Evolutionary conservation across 805 yeast species (phyloP), one percentile per base, ranked within the genome.

Genomic region (Isabelozyma pseudorhagii): DNA sequence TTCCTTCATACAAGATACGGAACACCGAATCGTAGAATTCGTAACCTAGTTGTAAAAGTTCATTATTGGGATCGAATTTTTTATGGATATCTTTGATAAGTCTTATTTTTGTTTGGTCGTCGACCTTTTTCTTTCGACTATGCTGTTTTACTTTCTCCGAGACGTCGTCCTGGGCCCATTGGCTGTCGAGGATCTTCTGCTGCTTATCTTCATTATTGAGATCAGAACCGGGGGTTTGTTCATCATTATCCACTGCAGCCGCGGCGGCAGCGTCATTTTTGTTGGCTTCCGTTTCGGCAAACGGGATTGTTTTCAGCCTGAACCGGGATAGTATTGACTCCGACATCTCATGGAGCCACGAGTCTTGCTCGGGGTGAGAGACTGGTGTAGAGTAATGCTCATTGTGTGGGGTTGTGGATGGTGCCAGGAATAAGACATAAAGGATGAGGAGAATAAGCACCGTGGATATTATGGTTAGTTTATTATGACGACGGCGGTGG

Each of bases 21-120:
- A 82, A 78, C 8, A 82, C 70, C 1, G 58, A 50, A 21, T 68
- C 63, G 57, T 74, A 81, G 52, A 76, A 77, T 17, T 66, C 60
- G 54, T 77, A 78, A 5, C 77, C 77, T 28, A 60, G 47, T 28
- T 61, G 60, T 45, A 74, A 50, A 39, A 31, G 41, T 5, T 49
- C 48, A 40, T 38, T 38, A 28, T 47, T 41, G 8, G 54, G 53
- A 44, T 55, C 57, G 17, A 46, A 8, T 15, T 40, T 46, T 10
- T 43, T 40, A 25, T 48, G 48, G 36, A 31, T 21, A n/a, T 42
- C 38, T 8, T 42, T 42, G 18, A 42, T 42, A 4, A 42, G 38
- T 15, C 45, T 28, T 13, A 14, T 14, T 40, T 40, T 40, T 14
- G 42, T 40, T 17, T 40, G 25, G n/a, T 31, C 36, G 10, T 31